phyloP scores from a whole-genome alignment of 1,284 basidiomycete species.

The Vanrija sp. region DNA sequence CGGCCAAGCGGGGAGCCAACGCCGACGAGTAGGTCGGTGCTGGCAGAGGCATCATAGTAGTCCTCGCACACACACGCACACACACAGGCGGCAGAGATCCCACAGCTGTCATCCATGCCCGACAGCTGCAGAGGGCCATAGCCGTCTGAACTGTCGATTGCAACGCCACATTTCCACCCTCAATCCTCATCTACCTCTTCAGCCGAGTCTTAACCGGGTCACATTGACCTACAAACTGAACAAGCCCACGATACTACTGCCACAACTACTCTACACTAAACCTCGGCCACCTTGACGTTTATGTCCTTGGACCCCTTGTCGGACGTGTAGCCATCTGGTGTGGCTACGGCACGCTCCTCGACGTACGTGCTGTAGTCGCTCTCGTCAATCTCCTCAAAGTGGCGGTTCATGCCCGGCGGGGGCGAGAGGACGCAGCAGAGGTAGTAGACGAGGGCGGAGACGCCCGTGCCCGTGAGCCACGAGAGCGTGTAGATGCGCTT shows the following conservation, averaged over 20 bases:
- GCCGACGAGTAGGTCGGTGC: too few species aligned
- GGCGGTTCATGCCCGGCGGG: slow-evolving; percentile 53
- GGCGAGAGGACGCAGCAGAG: slow-evolving; percentile 60
- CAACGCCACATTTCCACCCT: too few species aligned
- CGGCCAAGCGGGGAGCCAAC: too few species aligned
- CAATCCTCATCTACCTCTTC: too few species aligned
- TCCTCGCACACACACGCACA: too few species aligned
- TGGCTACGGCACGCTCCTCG: not conserved
- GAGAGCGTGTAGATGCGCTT: slow-evolving; percentile 57
- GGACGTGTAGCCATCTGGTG: not conserved
- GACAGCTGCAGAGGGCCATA: too few species aligned
- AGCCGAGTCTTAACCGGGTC: too few species aligned
- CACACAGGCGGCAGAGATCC: too few species aligned
- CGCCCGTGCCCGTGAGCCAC: slow-evolving; percentile 72
- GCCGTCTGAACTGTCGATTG: too few species aligned
- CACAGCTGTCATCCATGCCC: too few species aligned
- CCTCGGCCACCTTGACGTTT: not conserved
- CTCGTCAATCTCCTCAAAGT: slow-evolving; percentile 62
- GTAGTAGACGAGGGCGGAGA: slow-evolving; percentile 64
- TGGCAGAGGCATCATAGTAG: too few species aligned
- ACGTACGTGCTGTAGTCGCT: slow-evolving; percentile 1
- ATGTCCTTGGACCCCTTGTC: not conserved
- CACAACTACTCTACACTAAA: not conserved
- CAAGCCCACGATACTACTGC: too few species aligned
- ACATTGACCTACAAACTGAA: not conserved